Conservation (phyloP, 2,329 filamentous ascomycete species). For the Aureobasidium sp. region DNA sequence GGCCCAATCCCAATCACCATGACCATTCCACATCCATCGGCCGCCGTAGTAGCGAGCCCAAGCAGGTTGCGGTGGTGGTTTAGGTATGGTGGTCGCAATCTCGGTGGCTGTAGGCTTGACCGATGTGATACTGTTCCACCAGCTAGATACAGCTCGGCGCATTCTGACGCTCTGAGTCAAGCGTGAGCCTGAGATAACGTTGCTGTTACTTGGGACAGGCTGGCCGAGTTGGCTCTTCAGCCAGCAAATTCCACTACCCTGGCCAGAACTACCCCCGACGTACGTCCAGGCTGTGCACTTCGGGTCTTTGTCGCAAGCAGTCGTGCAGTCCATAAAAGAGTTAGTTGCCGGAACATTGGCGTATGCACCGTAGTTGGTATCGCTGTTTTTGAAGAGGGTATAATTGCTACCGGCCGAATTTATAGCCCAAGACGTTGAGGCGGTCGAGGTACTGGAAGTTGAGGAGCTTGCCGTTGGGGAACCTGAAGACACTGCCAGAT, state of each 20-base stretch:
- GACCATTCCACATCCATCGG: conserved; percentile 7
- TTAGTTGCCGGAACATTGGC: background rate
- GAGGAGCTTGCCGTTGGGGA: background rate
- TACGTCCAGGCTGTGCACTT: conserved; percentile 16
- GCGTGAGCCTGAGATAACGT: conserved; percentile 5
- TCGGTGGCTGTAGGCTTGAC: background rate
- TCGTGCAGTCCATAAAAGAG: conserved; percentile 14
- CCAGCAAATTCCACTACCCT: conserved; percentile 12
- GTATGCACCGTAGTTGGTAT: conserved; percentile 12
- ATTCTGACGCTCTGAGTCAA: background rate
- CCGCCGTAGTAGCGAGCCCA: conserved; percentile 3
- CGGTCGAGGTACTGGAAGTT: conserved; percentile 3
- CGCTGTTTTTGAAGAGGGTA: conserved; percentile 10
- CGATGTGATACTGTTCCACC: conserved; percentile 1
- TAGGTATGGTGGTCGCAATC: background rate
- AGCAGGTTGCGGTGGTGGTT: background rate
- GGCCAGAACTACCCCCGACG: conserved; percentile 10
- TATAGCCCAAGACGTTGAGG: background rate
- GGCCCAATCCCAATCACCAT: background rate
- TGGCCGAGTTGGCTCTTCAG: conserved; percentile 14
- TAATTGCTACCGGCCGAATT: conserved; percentile 3
- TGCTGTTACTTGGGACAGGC: background rate
- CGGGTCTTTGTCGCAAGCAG: conserved; percentile 12
- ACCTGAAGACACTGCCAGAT: background rate
- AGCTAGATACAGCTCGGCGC: background rate